These are phyloP conservation scores for Xylaria sp. DNA, from an alignment of 2,329 filamentous ascomycete genomes.

Conservation along the genomic window DNA sequence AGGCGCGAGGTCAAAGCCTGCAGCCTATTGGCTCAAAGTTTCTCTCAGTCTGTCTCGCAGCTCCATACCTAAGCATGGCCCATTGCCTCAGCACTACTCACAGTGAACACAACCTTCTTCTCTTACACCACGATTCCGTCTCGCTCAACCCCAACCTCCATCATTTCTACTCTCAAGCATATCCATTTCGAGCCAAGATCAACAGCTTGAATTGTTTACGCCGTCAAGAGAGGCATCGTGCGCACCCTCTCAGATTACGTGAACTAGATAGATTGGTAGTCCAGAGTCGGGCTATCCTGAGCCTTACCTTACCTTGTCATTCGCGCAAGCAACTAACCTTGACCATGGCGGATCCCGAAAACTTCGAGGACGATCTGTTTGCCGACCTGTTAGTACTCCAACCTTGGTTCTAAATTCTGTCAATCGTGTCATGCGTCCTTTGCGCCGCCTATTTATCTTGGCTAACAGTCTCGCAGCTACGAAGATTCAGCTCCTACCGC, in stretches of 20 bases:
- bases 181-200: neutral
- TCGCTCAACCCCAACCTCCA: conserved; percentile 18
- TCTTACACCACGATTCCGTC: conserved; percentile 30
- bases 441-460: neutral
- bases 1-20: conserved; percentile 16
- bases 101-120: conserved; percentile 21
- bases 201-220: too few species aligned
- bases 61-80: conserved; percentile 17
- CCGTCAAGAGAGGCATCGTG: neutral
- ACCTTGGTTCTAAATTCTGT: neutral
- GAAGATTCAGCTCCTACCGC: conserved; percentile 58
- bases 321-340: conserved; percentile 8
- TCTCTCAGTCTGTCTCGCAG: conserved; percentile 10
- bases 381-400: conserved; percentile 79
- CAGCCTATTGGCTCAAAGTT: conserved; percentile 33
- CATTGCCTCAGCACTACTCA: conserved; percentile 27
- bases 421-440: neutral
- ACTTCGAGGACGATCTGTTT: conserved; percentile 92
- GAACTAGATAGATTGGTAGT: neutral
- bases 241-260: neutral
- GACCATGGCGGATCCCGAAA: conserved; percentile 79
- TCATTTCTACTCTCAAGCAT: conserved; percentile 5
- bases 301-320: neutral
- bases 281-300: neutral
- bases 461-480: conserved; percentile 54